Evolutionary conservation across 1,284 basidiomycete genomes (phyloP), one percentile per base, ranked within the genome.

Genomic region (Coniferiporia weirii): DNA sequence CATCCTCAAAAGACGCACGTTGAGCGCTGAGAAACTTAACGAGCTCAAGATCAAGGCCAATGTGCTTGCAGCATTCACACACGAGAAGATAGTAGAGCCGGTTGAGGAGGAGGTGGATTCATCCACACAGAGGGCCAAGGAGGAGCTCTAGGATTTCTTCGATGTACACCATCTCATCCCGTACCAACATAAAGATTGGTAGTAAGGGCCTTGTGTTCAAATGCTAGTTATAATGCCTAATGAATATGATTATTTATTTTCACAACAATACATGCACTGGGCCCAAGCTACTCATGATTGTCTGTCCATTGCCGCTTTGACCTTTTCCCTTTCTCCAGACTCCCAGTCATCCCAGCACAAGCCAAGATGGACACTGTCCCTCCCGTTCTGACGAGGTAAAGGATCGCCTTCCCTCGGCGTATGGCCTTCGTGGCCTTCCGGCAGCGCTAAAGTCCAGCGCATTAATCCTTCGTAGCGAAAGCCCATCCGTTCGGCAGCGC

Each of bases 11-110:
- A 93, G 93, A 76, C 82, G 85, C 59, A 85, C 79, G 40, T 76
- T 98, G 45, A 79, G 89, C 4, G 78, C 82, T 34, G 1, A n/a
- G 63, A 54, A 56, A 38, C 54, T 46, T 48, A 96, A 99, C 72
- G 94, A 98, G 77, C 85, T 98, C 68, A 91, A 93, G 75, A 83
- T 91, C 72, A 96, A 95, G 79, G 80, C 82, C 55, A 98, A 98
- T 76, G 83, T 97, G 65, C 83, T 97, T 57, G 72, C 77, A 9
- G 83, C 91, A 0, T 96, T 97, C 69, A 75, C 78, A 22, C 75
- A 74, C 54, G 73, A 81, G 65, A 81, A 82, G 69, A 72, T 70
- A 22, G 69, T 67, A 47, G 64, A 66, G 49, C 62, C 59, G 22
- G 60, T 56, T 22, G 56, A 69, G 52, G 63, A 57, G 54, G 36